Evolutionary conservation across 2,329 filamentous ascomycete genomes (phyloP).

Genomic region (Arthrocladium fulminans): DNA sequence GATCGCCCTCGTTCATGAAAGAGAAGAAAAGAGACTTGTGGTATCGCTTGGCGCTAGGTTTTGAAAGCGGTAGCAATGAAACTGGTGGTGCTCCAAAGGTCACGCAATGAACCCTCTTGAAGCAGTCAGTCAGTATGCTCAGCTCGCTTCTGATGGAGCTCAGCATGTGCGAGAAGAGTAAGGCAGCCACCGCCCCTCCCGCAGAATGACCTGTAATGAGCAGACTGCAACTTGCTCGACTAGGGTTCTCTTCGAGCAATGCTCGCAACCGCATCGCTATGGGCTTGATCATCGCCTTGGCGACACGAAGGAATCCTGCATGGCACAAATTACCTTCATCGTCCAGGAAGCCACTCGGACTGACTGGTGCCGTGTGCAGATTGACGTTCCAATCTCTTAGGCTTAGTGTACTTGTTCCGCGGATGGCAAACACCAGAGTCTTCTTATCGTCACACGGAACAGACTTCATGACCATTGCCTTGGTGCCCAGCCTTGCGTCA

Average conservation of each 20-base stretch:
- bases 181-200: constrained; percentile 70
- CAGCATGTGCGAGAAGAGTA: constrained; percentile 78
- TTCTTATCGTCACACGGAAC: constrained; percentile 68
- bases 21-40: constrained; percentile 65
- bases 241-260: constrained; percentile 63
- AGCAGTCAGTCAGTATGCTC: constrained; percentile 57
- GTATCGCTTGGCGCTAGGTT: constrained; percentile 41
- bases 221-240: constrained; percentile 57
- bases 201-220: constrained; percentile 82
- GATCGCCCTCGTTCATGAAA: constrained; percentile 81
- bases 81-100: constrained; percentile 79
- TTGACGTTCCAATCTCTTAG: constrained; percentile 86
- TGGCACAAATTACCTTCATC: constrained; percentile 71
- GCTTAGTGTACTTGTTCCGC: constrained; percentile 57
- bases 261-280: constrained; percentile 62
- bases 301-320: constrained; percentile 67
- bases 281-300: constrained; percentile 63
- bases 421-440: constrained; percentile 73
- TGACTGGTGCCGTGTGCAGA: constrained; percentile 57
- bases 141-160: constrained; percentile 57
- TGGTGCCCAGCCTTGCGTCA: constrained; percentile 65
- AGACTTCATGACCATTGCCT: constrained; percentile 77
- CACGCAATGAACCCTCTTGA: constrained; percentile 73
- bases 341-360: constrained; percentile 64
- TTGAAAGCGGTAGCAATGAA: constrained; percentile 58